Conservation (phyloP, 805 yeast species). For the Yamadazyma endophytica region DNA sequence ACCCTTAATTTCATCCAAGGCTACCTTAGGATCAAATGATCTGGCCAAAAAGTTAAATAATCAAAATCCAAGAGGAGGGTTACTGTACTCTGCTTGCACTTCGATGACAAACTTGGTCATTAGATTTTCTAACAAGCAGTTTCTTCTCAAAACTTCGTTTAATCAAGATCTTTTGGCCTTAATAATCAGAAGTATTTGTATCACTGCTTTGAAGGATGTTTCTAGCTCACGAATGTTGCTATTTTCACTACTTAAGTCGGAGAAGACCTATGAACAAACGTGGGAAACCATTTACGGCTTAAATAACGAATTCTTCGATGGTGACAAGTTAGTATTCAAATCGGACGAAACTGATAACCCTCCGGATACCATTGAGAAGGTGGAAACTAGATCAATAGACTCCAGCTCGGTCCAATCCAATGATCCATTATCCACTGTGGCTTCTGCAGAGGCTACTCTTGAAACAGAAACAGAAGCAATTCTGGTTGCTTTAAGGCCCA, state of each 20-base stretch:
- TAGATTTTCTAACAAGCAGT: slow-evolving; percentile 31
- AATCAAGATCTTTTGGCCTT: slow-evolving; percentile 58
- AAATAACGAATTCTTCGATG: slow-evolving; percentile 20
- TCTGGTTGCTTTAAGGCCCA: slow-evolving; percentile 43
- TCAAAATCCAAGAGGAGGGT: slow-evolving; percentile 34
- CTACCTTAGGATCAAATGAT: slow-evolving; percentile 12
- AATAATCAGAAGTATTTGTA: slow-evolving; percentile 52
- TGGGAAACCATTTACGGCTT: slow-evolving; percentile 27
- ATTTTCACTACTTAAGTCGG: slow-evolving; percentile 44
- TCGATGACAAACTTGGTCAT: slow-evolving; percentile 41
- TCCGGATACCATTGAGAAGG: slow-evolving; percentile 2
- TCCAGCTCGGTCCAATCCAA: too few relatives aligned
- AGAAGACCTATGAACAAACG: slow-evolving; percentile 31
- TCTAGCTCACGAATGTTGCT: slow-evolving; percentile 51
- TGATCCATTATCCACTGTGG: too few relatives aligned
- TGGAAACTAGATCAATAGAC: too few relatives aligned
- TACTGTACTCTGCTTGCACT: slow-evolving; percentile 49
- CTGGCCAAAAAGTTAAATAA: slow-evolving; percentile 22
- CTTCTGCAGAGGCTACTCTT: too few relatives aligned
- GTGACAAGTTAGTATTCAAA: slow-evolving; percentile 13
- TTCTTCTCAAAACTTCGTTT: slow-evolving; percentile 33
- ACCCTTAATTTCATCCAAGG: slow-evolving; percentile 25
- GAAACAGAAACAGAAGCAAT: slow-evolving; percentile 19
- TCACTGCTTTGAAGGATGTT: slow-evolving; percentile 48
- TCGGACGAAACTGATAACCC: slow-evolving; percentile 11